Evolutionary conservation across 148 eudicot genomes (phyloP).

Genomic region (Cornus florida): DNA sequence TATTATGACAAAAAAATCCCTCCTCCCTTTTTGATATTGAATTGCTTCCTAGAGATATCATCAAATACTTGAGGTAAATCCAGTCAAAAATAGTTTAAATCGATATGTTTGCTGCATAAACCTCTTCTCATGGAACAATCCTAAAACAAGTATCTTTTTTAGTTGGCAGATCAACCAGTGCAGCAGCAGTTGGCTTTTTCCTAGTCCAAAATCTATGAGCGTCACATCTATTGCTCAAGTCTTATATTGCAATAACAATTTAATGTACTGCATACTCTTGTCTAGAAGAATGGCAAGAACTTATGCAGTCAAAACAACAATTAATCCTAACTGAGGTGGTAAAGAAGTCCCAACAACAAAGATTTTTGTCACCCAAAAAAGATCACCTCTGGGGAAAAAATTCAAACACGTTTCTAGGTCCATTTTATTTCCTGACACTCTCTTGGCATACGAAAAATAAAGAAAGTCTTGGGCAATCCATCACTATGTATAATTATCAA

Average conservation of each 20-base stretch:
- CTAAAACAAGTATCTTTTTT: background rate
- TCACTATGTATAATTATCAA: background rate
- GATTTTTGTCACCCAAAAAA: background rate
- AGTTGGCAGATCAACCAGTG: background rate
- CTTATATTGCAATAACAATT: background rate
- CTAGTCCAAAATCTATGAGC: background rate
- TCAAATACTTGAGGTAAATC: background rate
- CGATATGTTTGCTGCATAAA: background rate
- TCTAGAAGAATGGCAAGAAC: background rate
- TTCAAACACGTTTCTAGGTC: background rate
- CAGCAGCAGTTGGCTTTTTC: background rate
- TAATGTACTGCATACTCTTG: background rate
- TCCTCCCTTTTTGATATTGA: too few relatives aligned
- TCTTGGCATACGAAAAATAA: background rate
- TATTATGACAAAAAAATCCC: background rate
- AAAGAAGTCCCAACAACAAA: background rate
- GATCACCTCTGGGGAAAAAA: background rate
- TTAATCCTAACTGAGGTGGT: background rate
- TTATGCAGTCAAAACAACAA: too few relatives aligned
- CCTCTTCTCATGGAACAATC: background rate
- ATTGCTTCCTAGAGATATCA: background rate
- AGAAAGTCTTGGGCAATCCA: background rate
- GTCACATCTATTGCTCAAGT: background rate
- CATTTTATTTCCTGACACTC: background rate
- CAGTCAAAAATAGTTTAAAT: background rate